Percentiles rank a stretch among this genome's conserved stretches.
Conservation (phyloP, 2,329 filamentous ascomycete species). For the Tolypocladium cylindrosporum region DNA sequence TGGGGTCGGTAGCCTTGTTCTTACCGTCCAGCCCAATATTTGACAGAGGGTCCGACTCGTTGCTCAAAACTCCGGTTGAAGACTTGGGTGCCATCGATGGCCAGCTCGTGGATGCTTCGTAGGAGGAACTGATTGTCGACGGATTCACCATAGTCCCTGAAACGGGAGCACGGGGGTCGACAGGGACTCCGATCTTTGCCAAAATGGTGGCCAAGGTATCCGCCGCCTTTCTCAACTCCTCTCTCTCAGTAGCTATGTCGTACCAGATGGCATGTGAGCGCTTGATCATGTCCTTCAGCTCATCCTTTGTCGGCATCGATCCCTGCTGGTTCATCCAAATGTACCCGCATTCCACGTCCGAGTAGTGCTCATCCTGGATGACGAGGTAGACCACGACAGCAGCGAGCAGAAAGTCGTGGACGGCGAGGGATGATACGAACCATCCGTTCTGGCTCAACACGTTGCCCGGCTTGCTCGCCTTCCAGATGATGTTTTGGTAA, state of each 20-base stretch:
- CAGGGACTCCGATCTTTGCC: constrained; percentile 25
- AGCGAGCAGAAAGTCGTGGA: constrained; percentile 53
- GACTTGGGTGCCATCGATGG: neutral
- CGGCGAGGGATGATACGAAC: constrained; percentile 46
- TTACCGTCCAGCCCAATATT: neutral
- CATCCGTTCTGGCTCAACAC: constrained; percentile 41
- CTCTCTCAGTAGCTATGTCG: constrained; percentile 23
- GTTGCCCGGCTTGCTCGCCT: constrained; percentile 41
- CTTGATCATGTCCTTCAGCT: constrained; percentile 29
- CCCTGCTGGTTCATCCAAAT: constrained; percentile 24
- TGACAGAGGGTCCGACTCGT: neutral
- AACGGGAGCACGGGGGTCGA: neutral
- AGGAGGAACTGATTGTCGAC: neutral
- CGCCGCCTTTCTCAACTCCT: constrained; percentile 35
- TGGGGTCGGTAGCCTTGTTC: neutral
- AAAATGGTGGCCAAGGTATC: constrained; percentile 36
- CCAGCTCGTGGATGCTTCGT: neutral
- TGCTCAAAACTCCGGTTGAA: neutral
- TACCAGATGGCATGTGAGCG: constrained; percentile 35
- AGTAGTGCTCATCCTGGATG: constrained; percentile 31
- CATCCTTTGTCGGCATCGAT: constrained; percentile 23
- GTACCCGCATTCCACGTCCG: constrained; percentile 20
- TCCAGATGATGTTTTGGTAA: constrained; percentile 36
- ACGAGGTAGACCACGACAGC: constrained; percentile 50
- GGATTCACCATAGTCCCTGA: neutral